A percentile compares a stretch with the other conserved stretches of the same genome.
Evolutionary conservation across 176 grass and related monocot genomes (phyloP).

Genomic region (Microstegium vimineum): DNA sequence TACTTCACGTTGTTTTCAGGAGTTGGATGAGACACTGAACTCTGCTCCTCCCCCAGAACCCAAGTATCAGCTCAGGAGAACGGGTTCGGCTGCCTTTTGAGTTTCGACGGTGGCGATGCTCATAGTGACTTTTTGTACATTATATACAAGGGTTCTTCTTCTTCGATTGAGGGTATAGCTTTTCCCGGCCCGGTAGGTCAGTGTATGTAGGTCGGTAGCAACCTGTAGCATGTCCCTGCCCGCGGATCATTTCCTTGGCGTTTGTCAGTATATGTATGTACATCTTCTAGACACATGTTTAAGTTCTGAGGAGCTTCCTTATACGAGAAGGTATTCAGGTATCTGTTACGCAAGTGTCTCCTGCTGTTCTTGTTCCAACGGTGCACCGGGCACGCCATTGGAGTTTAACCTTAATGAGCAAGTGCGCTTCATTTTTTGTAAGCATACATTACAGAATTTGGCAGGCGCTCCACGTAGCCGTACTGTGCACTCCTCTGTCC

Average conservation of each 20-base stretch:
- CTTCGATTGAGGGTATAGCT: conserved; percentile 18
- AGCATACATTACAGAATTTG: neutral
- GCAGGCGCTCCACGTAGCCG: neutral
- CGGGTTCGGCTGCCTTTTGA: conserved; percentile 59
- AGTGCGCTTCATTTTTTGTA: too few relatives aligned
- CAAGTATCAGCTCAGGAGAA: conserved; percentile 67
- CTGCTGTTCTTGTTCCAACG: neutral
- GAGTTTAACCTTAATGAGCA: neutral
- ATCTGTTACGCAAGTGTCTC: neutral
- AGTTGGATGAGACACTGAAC: conserved; percentile 64
- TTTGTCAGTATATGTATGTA: conserved; percentile 32
- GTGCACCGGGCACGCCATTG: neutral
- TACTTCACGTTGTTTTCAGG: conserved; percentile 41
- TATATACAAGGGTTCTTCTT: conserved; percentile 34
- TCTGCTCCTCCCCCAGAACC: conserved; percentile 47
- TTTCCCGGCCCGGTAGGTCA: neutral
- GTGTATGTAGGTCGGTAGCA: conserved; percentile 27
- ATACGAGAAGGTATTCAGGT: neutral
- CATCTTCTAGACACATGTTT: conserved; percentile 25
- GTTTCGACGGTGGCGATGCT: conserved; percentile 26
- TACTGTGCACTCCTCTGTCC: neutral
- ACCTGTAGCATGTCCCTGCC: conserved; percentile 21
- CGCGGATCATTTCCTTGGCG: conserved; percentile 11
- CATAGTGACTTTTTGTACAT: conserved; percentile 66
- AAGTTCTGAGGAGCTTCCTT: conserved; percentile 5